phyloP scores from a whole-genome alignment of 306 rosid genomes.

The Arachis stenosperma region DNA sequence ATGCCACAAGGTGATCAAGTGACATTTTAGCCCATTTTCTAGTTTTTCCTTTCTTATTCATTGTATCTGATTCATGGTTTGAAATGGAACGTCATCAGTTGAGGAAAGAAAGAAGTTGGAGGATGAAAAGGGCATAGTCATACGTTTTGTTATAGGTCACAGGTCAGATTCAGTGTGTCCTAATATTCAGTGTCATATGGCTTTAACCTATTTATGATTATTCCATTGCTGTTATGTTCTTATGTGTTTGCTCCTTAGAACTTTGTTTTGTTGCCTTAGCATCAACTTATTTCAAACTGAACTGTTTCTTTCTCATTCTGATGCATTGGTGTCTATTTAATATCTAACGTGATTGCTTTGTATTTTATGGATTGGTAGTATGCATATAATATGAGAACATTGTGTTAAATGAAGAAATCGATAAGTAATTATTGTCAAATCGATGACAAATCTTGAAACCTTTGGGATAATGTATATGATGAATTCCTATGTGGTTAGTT shows the following conservation, averaged over 20 bases:
- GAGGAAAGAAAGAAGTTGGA: slow-evolving; percentile 76
- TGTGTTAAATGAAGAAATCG: slow-evolving; percentile 1
- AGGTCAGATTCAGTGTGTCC: slow-evolving; percentile 56
- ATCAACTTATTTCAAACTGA: slow-evolving; percentile 9
- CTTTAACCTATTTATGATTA: slow-evolving; percentile 28
- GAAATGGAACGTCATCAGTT: slow-evolving; percentile 48
- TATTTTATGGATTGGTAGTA: slow-evolving; percentile 27
- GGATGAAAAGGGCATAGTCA: slow-evolving; percentile 84
- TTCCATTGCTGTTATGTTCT: slow-evolving; percentile 12
- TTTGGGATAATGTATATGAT: slow-evolving; percentile 11
- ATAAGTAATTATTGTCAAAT: slow-evolving; percentile 13
- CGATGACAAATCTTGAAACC: slow-evolving; percentile 21
- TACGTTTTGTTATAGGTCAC: slow-evolving; percentile 90
- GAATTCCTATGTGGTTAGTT: slow-evolving; percentile 4
- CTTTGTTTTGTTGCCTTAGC: slow-evolving; percentile 15
- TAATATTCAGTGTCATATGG: slow-evolving; percentile 23
- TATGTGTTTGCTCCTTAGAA: neutral
- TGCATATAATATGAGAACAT: slow-evolving; percentile 7
- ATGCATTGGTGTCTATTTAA: neutral
- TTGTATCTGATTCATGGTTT: slow-evolving; percentile 42
- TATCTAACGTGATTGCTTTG: slow-evolving; percentile 31
- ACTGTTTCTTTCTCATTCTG: slow-evolving; percentile 32
- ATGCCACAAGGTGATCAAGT: slow-evolving; percentile 81
- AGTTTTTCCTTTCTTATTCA: slow-evolving; percentile 19
- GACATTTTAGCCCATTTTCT: slow-evolving; percentile 14